Conservation (phyloP, 768 basidiomycete genomes). For the Trametes villosa region DNA sequence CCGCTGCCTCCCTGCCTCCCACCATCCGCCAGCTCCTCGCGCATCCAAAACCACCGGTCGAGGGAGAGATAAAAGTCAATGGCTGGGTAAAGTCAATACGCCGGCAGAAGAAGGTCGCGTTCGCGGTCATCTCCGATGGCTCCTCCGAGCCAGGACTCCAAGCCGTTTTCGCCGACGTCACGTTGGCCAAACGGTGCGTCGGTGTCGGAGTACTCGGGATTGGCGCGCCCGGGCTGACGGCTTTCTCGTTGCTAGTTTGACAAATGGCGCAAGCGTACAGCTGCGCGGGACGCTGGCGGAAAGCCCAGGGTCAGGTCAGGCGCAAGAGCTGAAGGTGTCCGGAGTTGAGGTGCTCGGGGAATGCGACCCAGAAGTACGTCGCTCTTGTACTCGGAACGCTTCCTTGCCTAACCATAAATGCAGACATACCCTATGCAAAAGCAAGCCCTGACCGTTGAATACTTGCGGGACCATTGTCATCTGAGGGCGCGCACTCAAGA, state of each 20-base stretch:
- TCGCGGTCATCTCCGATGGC: slow-evolving; percentile 83
- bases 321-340: slow-evolving; percentile 55
- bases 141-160: slow-evolving; percentile 73
- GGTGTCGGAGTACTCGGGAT: neutral
- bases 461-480: slow-evolving; percentile 85
- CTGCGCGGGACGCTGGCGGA: slow-evolving; percentile 49
- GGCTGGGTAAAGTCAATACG: slow-evolving; percentile 90
- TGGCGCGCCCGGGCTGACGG: neutral
- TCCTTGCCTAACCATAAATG: slow-evolving; percentile 24
- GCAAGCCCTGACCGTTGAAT: slow-evolving; percentile 75
- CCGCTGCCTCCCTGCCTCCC: slow-evolving; percentile 30
- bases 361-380: slow-evolving; percentile 59
- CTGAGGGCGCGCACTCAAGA: slow-evolving; percentile 80
- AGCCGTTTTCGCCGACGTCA: slow-evolving; percentile 65
- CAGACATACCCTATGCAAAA: slow-evolving; percentile 94
- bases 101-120: slow-evolving; percentile 86
- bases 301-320: slow-evolving; percentile 56
- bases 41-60: slow-evolving; percentile 14
- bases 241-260: slow-evolving; percentile 34
- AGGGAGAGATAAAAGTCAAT: slow-evolving; percentile 49
- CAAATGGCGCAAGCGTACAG: slow-evolving; percentile 59
- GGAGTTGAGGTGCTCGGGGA: slow-evolving; percentile 54
- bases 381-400: neutral
- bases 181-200: slow-evolving; percentile 38
- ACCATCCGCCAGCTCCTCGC: slow-evolving; percentile 44